A percentile compares a stretch with the other conserved stretches of the same genome.
Evolutionary conservation across 495 filamentous ascomycete species (phyloP).

Genomic region (Astrocystis sublimbata): DNA sequence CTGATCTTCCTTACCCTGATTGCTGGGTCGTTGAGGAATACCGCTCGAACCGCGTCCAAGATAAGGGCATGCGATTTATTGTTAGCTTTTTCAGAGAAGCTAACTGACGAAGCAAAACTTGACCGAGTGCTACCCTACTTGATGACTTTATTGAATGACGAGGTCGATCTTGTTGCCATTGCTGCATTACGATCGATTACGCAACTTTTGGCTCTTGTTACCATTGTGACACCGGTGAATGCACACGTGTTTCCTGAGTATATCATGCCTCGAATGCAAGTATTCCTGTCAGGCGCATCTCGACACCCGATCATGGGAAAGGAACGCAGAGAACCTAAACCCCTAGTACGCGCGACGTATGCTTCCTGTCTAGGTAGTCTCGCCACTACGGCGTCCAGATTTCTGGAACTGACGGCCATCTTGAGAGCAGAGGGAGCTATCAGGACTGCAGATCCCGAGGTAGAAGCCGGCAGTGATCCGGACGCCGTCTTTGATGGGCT

Average conservation of each 20-base stretch:
- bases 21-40: constrained; percentile 84
- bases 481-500: constrained; percentile 70
- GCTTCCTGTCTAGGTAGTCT: constrained; percentile 89
- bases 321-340: constrained; percentile 57
- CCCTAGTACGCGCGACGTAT: constrained; percentile 82
- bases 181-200: constrained; percentile 83
- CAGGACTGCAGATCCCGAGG: constrained; percentile 73
- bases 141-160: constrained; percentile 76
- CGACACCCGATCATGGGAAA: constrained; percentile 38
- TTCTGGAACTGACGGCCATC: constrained; percentile 88
- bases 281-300: constrained; percentile 59
- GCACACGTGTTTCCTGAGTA: constrained; percentile 95
- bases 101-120: constrained; percentile 95
- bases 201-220: constrained; percentile 83
- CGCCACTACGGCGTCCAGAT: constrained; percentile 82
- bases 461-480: constrained; percentile 65
- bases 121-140: constrained; percentile 92
- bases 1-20: constrained; percentile 88
- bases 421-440: constrained; percentile 82
- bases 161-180: constrained; percentile 77
- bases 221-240: constrained; percentile 88
- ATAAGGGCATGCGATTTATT: constrained; percentile 91
- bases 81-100: constrained; percentile 84
- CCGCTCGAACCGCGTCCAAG: constrained; percentile 80
- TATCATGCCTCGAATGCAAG: constrained; percentile 79